phyloP scores from a whole-genome alignment of 441 rosid species.

The Pelargonium myrrhifolium region DNA sequence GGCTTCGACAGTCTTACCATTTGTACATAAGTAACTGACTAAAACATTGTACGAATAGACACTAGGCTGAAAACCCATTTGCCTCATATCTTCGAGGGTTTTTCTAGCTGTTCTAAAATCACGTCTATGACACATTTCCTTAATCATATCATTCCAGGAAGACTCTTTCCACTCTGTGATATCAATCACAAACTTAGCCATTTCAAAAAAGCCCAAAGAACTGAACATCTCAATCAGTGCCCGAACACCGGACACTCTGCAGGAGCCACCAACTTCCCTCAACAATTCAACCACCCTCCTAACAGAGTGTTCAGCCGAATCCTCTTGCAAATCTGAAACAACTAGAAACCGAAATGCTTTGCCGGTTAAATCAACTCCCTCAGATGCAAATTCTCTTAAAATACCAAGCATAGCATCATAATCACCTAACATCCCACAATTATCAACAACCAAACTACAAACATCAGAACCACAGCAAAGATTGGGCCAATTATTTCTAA shows the following conservation, averaged over 20 bases:
- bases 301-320: conserved; percentile 18
- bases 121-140: conserved; percentile 29
- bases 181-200: conserved; percentile 37
- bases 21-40: conserved; percentile 35
- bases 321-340: conserved; percentile 20
- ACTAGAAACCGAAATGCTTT: conserved; percentile 42
- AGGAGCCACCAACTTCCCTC: conserved; percentile 36
- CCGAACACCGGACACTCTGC: conserved; percentile 31
- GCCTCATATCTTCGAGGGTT: conserved; percentile 38
- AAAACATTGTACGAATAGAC: conserved; percentile 30
- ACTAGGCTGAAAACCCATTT: conserved; percentile 23
- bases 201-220: conserved; percentile 26
- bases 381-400: conserved; percentile 25
- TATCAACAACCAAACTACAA: conserved; percentile 41
- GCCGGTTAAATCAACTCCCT: conserved; percentile 21
- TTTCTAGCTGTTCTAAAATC: conserved; percentile 30
- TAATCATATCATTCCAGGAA: conserved; percentile 27
- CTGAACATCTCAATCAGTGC: conserved; percentile 39
- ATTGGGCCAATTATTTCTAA: conserved; percentile 24
- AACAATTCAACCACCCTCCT: conserved; percentile 28
- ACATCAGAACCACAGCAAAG: conserved; percentile 26
- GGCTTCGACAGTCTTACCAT: conserved; percentile 26
- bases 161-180: conserved; percentile 30
- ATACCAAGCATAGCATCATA: conserved; percentile 23
- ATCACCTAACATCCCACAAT: conserved; percentile 44